phyloP scores from a whole-genome alignment of 371 early-diverging fungal species.

The Actinomucor elegans region DNA sequence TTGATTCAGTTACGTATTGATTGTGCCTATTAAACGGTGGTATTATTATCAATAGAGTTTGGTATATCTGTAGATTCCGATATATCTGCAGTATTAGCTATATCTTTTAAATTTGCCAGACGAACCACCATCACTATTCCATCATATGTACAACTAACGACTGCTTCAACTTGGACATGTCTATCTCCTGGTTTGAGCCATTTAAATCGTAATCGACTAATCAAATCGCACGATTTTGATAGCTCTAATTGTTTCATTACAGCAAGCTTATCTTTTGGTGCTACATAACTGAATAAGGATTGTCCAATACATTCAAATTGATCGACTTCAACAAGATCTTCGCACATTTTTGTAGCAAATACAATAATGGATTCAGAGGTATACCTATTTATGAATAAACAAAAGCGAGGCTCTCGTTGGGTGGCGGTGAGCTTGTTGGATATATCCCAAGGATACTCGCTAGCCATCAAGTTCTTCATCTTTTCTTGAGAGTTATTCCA shows the following conservation, averaged over 20 bases:
- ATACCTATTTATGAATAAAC: conserved; percentile 23
- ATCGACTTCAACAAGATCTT: conserved; percentile 2
- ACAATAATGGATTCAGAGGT: conserved; percentile 11
- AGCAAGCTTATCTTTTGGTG: not conserved
- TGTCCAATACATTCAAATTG: conserved; percentile 13
- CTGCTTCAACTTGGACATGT: conserved; percentile 24
- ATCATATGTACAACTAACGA: conserved; percentile 48
- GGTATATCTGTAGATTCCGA: too few species aligned
- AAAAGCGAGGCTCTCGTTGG: conserved; percentile 25
- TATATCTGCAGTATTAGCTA: too few species aligned
- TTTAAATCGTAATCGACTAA: conserved; percentile 12
- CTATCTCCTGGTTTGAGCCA: conserved; percentile 16
- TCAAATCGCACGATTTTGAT: conserved; percentile 8
- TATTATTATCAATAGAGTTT: too few species aligned
- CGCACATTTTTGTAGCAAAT: conserved; percentile 19
- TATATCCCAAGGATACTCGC: conserved; percentile 21
- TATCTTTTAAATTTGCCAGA: too few species aligned
- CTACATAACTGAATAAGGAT: conserved; percentile 13
- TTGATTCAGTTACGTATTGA: too few species aligned
- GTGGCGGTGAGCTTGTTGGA: conserved; percentile 12
- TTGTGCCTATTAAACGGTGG: too few species aligned
- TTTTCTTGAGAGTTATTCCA: conserved; percentile 30
- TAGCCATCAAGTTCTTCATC: conserved; percentile 11
- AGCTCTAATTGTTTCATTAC: conserved; percentile 16
- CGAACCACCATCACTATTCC: conserved; percentile 34